Base-by-base conservation (phyloP, 2,329 filamentous ascomycete genomes). In the Aureobasidium vineae region DNA sequence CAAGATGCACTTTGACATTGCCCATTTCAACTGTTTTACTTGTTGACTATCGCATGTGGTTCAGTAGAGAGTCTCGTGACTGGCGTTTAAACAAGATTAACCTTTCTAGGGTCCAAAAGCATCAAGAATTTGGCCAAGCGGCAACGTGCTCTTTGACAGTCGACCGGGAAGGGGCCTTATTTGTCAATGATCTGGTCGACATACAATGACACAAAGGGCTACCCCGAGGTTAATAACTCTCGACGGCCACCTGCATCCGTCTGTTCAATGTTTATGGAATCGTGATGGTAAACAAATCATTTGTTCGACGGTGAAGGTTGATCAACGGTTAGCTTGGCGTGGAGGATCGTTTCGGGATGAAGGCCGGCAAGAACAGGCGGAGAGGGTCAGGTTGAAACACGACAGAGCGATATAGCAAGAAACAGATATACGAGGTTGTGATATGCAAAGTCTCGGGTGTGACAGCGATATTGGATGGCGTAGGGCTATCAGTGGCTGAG, bases 381-480 rank as follows among this genome's bases (percentile, higher is more conserved):
- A 61, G 57, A 61, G 54, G 15, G 40, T 15, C 38, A 59, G 54
- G 43, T 49, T 61, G 57, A 61, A 49, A 61, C 57, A 61, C 41
- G 57, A 61, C 57, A 49, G 40, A 28, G 28, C 28, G 28, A 26
- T 41, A 61, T 36, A 28, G 57, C 40, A 49, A 61, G 31, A 16
- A 61, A 36, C 41, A 49, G 43, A 61, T 61, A 61, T 36, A 61
- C 43, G 31, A 61, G n/a, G n/a, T 10, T 19, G 31, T 47, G 43
- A 41, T n/a, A 36, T 49, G 41, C 41, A 61, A 23, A 61, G 41
- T 28, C 19, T 60, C 57, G 41, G 57, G 57, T 49, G 57, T 47
- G 15, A 60, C 26, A 60, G 41, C n/a, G 57, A 61, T 31, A 61
- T 47, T 61, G 57, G 5, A 61, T 49, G 57, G 57, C 57, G 41